Conservation (phyloP, 2,329 filamentous ascomycete genomes). For the Fusarium incarnatum region DNA sequence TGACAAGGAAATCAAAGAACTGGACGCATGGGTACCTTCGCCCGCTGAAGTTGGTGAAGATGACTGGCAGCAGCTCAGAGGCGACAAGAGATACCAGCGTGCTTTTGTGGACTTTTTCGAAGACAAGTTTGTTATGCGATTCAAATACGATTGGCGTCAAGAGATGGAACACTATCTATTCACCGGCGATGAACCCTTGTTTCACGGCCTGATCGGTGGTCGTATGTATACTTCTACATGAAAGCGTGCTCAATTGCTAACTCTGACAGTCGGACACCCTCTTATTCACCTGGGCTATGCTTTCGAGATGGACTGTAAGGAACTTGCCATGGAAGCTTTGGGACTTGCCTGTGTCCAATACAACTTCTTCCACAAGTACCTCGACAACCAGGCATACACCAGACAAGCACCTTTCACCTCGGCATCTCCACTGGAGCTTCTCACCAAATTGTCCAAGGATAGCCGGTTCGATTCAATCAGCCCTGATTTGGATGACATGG, state of each 20-base stretch:
- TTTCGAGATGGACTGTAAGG: constrained; percentile 86
- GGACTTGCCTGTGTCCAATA: constrained; percentile 72
- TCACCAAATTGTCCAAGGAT: constrained; percentile 77
- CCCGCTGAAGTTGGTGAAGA: constrained; percentile 84
- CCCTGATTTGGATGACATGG: constrained; percentile 71
- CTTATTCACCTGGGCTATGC: constrained; percentile 97
- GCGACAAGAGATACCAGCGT: constrained; percentile 83
- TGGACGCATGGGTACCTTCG: constrained; percentile 86
- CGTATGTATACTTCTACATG: constrained; percentile 63
- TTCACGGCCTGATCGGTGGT: constrained; percentile 83
- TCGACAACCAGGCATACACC: constrained; percentile 80
- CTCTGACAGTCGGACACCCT: constrained; percentile 79
- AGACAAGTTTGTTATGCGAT: constrained; percentile 79
- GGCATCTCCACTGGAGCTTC: constrained; percentile 74
- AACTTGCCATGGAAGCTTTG: constrained; percentile 89
- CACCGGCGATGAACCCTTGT: constrained; percentile 77
- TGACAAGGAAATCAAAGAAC: constrained; percentile 75
- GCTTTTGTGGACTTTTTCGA: constrained; percentile 97
- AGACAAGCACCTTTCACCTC: constrained; percentile 70
- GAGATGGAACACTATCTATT: constrained; percentile 83
- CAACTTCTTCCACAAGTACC: constrained; percentile 70
- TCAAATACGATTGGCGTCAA: constrained; percentile 85
- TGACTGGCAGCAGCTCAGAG: constrained; percentile 90
- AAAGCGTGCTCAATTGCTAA: constrained; percentile 34
- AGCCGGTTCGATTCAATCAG: constrained; percentile 72